These are phyloP conservation scores for Penicillium sp. DNA, from an alignment of 2,329 filamentous ascomycete species.

Conservation along the genomic window DNA sequence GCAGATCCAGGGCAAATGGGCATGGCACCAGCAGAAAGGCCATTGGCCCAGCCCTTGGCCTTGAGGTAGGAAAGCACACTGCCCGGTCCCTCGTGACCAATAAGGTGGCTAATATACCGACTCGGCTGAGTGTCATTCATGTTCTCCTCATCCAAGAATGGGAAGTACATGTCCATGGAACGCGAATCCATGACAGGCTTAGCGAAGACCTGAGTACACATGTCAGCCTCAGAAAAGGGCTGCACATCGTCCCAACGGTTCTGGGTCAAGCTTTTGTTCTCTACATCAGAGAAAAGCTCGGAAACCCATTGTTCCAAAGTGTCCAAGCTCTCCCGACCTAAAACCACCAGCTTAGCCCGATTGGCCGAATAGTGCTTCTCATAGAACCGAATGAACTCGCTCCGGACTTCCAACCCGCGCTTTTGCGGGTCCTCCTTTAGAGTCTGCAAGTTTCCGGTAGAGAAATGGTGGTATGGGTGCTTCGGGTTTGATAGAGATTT, in stretches of 20 bases:
- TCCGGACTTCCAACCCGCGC: conserved; percentile 77
- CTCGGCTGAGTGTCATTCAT: conserved; percentile 79
- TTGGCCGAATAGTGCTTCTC: conserved; percentile 89
- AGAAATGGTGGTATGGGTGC: conserved; percentile 89
- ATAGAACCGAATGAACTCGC: conserved; percentile 92
- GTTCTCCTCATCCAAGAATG: conserved; percentile 79
- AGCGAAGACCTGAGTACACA: conserved; percentile 74
- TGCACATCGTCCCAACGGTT: conserved; percentile 67
- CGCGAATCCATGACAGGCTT: conserved; percentile 90
- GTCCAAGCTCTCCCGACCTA: conserved; percentile 80
- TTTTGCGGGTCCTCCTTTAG: conserved; percentile 80
- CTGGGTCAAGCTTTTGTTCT: conserved; percentile 75
- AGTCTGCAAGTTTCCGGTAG: conserved; percentile 83
- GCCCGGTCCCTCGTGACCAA: conserved; percentile 89
- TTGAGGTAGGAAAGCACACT: conserved; percentile 91
- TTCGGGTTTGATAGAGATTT: conserved; percentile 85
- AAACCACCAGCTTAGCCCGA: conserved; percentile 84
- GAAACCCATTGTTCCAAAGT: conserved; percentile 80
- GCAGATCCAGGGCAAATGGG: conserved; percentile 77
- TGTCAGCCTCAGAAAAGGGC: conserved; percentile 60
- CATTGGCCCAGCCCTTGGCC: conserved; percentile 84
- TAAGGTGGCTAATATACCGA: conserved; percentile 82
- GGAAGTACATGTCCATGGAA: conserved; percentile 77
- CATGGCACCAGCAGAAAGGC: conserved; percentile 74
- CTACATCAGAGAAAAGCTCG: conserved; percentile 77